Base-by-base conservation (phyloP, 192 early-diverging fungal species). In the Rhizophagus clarus region DNA sequence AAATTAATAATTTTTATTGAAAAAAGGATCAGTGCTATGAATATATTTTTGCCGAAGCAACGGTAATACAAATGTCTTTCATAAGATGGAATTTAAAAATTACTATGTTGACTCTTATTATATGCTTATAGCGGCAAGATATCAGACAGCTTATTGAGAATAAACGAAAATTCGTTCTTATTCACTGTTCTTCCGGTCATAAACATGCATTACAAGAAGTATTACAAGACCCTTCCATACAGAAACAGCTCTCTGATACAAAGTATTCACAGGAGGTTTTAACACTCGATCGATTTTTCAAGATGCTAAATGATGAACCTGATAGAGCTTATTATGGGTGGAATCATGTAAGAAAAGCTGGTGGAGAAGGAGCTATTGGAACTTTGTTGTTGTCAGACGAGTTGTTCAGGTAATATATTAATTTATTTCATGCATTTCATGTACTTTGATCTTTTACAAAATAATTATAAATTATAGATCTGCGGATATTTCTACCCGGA, bases 161-260 rank as follows among this genome's bases (percentile, higher is more conserved):
- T 86, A 88, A 90, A 78, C 79, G 89, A 79, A 99, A 98, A 75
- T 94, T 99, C 72, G 72, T 98, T 37, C 85, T 92, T 24, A 93
- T 98, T 8, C 96, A 98, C 82, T 96, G 95, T 81, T 98, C 97
- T 7, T 95, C 93, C 24, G 98, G 97, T 2, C 97, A 98, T 86
- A 98, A 98, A 82, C 95, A 97, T 83, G 93, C 98, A n/a, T 81
- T 99, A 10, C 88, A 91, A 62, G 98, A 99, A 84, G 94, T 97
- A 1, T 93, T 99, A 86, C 91, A 93, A 71, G 96, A 98, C 71
- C 91, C 92, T 32, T 81, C 92, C 32, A 91, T 97, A 51, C 93
- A 92, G 78, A 82, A 88, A 9, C 90, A 91, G 81, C 85, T 98
- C 34, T 89, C 92, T 11, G 95, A 99, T 83, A 99, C 98, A 26